Conservation (phyloP, 2,329 filamentous ascomycete species). For the Diatrype stigma region DNA sequence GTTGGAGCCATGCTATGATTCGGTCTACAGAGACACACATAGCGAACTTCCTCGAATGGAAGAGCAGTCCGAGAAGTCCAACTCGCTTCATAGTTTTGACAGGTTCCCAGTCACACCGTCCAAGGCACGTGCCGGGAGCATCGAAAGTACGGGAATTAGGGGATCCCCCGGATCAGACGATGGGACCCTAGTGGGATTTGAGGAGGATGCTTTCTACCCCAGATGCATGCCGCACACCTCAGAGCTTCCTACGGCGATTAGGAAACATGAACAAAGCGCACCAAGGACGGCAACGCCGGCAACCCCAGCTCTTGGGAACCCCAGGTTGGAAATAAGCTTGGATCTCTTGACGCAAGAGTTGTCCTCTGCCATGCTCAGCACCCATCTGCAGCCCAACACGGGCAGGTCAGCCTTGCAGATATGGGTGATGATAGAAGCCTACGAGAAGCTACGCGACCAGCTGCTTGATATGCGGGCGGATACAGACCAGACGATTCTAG, state of each 20-base stretch:
- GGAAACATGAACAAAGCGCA: conserved; percentile 6
- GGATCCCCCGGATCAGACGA: conserved; percentile 39
- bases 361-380: conserved; percentile 33
- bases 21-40: conserved; percentile 25
- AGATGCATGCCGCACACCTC: conserved; percentile 40
- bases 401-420: conserved; percentile 46
- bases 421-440: conserved; percentile 56
- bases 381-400: conserved; percentile 17
- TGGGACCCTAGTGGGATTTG: conserved; percentile 41
- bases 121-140: conserved; percentile 5
- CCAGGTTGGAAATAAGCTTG: conserved; percentile 47
- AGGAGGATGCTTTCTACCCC: conserved; percentile 44
- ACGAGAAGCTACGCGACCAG: conserved; percentile 48
- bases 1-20: conserved; percentile 36
- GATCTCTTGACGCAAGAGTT: conserved; percentile 49
- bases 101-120: conserved; percentile 1
- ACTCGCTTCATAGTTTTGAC: conserved; percentile 8
- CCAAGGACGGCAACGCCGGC: conserved; percentile 1
- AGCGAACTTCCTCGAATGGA: conserved; percentile 21
- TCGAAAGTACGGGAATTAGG: conserved; percentile 8
- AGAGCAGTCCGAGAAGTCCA: conserved; percentile 2
- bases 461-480: conserved; percentile 30
- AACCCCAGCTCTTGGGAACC: conserved; percentile 24
- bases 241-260: conserved; percentile 27
- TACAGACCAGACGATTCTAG: conserved; percentile 30